Evolutionary conservation across 2,329 filamentous ascomycete genomes (phyloP), one percentile per base, ranked within the genome.

Genomic region (Fusarium sarcochroum): DNA sequence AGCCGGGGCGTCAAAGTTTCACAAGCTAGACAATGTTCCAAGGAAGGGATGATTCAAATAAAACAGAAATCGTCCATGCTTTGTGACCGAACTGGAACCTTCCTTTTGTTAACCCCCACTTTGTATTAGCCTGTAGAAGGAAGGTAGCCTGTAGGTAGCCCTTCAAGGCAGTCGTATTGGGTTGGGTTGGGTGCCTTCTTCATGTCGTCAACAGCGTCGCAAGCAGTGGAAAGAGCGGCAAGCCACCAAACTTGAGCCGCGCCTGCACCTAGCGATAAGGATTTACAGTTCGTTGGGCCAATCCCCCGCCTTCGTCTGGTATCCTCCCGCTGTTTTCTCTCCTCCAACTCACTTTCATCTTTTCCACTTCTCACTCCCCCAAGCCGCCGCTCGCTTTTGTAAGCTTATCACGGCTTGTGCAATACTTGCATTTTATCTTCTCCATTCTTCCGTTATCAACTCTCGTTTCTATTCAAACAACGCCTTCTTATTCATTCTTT

Each of bases 1-100:
- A 65, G 41, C 60, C 14, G 35, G 58, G 66, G 66, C 66, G 61
- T 59, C 54, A 68, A 55, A 69, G 65, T 68, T 68, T 68, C 60
- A 62, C 50, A 57, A 55, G 46, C 41, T 37, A 48, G 41, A 44
- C 27, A 47, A 46, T 52, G 54, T 51, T 53, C 47, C 53, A 56
- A 60, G 63, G 46, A 30, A 63, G 50, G n/a, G 58, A n/a, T n/a
- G 44, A 44, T 38, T 35, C 37, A 40, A 30, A 14, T 54, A 62
- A 32, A 47, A 46, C 40, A 30, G 47, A 34, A 64, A 52, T 32
- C 48, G 37, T 60, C 63, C 40, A 69, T 63, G 48, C 58, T 67
- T 49, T 47, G 18, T 49, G 18, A 15, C 42, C 9, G 44, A 57
- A 55, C 66, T 69, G 66, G 66, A 69, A 69, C 66, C 62, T 69